Conservation (phyloP, 108 stramenopile species). For the Conticribra guillardii region DNA sequence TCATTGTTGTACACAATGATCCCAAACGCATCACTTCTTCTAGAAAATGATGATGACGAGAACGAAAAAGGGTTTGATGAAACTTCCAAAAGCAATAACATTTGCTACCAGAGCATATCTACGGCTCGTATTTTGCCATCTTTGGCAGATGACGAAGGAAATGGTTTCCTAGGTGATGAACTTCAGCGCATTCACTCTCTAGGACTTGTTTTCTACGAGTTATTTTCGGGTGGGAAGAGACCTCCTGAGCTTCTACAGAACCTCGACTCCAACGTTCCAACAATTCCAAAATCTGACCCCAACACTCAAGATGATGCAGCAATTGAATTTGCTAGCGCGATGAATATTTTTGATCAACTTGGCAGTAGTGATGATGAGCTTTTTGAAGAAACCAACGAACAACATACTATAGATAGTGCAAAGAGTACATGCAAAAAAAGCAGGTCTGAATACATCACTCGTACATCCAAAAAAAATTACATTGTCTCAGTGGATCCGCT, state of each 20-base stretch:
- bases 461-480: neutral
- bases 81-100: too few species aligned
- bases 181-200: constrained; percentile 2
- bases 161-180: neutral
- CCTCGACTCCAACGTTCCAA: neutral
- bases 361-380: neutral
- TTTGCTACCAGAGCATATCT: neutral
- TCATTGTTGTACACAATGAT: too few species aligned
- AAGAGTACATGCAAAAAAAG: neutral
- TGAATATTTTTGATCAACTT: neutral
- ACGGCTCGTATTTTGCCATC: neutral
- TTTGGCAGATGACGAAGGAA: neutral
- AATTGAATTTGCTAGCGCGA: neutral
- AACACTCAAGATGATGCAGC: neutral
- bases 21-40: too few species aligned
- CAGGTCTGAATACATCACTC: neutral
- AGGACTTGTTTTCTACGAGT: constrained; percentile 5
- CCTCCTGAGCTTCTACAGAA: neutral
- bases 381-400: neutral
- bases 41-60: too few species aligned
- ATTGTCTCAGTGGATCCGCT: neutral
- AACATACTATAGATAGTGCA: neutral
- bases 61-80: too few species aligned
- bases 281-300: too few species aligned
- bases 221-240: neutral